A percentile compares a stretch with the other conserved stretches of the same genome.
Conservation (phyloP, 2,329 filamentous ascomycete species). For the Aspergillus arachidicola region DNA sequence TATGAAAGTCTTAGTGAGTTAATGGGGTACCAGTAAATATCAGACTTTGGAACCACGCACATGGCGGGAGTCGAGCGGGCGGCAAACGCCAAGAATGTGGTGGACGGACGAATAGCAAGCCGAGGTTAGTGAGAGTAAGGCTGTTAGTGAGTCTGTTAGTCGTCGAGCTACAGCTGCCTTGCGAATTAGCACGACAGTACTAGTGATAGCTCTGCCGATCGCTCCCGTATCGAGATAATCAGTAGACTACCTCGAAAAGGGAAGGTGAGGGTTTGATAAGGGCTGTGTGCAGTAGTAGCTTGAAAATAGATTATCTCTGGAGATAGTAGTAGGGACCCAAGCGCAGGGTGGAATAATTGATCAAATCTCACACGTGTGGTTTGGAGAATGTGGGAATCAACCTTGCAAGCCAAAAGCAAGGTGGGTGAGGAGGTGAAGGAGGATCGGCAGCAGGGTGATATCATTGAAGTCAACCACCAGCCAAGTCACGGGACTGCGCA, state of each 20-base stretch:
- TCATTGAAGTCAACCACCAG: conserved; percentile 11
- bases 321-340: neutral
- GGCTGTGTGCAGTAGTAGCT: neutral
- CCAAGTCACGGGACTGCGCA: conserved; percentile 29
- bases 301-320: neutral
- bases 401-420: conserved; percentile 10
- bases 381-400: neutral
- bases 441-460: conserved; percentile 17
- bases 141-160: neutral
- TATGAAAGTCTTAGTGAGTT: neutral
- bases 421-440: neutral
- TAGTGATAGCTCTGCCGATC: neutral
- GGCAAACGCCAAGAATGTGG: conserved; percentile 3
- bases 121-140: neutral
- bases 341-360: conserved; percentile 4
- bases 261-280: conserved; percentile 1
- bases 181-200: neutral
- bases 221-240: neutral
- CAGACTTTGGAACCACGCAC: conserved; percentile 11
- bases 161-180: too few relatives aligned
- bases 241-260: neutral
- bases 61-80: conserved; percentile 1
- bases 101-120: neutral
- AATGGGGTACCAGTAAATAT: neutral
- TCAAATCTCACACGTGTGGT: neutral